These are phyloP conservation scores for Paraphoma sp. DNA, from an alignment of 2,329 filamentous ascomycete genomes.

Conservation along the genomic window DNA sequence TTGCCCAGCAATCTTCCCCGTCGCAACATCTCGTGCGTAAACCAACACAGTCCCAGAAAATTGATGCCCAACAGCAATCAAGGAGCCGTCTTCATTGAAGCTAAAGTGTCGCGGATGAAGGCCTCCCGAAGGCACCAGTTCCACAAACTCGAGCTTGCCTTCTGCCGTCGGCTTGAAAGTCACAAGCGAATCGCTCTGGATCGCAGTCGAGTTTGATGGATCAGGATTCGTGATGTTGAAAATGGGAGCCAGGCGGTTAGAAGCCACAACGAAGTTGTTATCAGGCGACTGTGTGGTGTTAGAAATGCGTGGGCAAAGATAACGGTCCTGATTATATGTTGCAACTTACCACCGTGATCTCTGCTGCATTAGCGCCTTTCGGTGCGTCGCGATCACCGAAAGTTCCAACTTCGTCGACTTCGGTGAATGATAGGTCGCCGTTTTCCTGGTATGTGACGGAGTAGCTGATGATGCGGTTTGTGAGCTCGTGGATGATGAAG, in stretches of 20 bases:
- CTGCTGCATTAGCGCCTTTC: conserved; percentile 56
- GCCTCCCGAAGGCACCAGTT: conserved; percentile 70
- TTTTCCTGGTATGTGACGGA: conserved; percentile 58
- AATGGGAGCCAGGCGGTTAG: conserved; percentile 69
- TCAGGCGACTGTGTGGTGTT: conserved; percentile 50
- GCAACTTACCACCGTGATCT: conserved; percentile 56
- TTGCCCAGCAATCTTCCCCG: conserved; percentile 64
- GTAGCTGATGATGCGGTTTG: conserved; percentile 64
- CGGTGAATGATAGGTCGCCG: conserved; percentile 53
- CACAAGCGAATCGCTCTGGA: conserved; percentile 65
- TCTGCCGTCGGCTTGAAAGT: conserved; percentile 50
- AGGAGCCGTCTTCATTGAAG: conserved; percentile 67
- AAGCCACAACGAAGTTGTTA: conserved; percentile 68
- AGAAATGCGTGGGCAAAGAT: not conserved
- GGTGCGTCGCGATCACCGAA: conserved; percentile 36
- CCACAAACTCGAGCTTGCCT: conserved; percentile 63
- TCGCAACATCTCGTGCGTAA: conserved; percentile 64
- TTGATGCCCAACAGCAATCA: conserved; percentile 72
- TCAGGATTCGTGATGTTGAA: conserved; percentile 58
- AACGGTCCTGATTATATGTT: not conserved
- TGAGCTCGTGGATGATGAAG: conserved; percentile 68
- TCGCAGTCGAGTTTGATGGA: conserved; percentile 40
- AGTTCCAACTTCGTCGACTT: conserved; percentile 55
- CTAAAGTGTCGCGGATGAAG: conserved; percentile 71
- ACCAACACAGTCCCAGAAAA: conserved; percentile 66